A percentile compares a stretch with the other conserved stretches of the same genome.
These are phyloP conservation scores for Chiua virens DNA, from an alignment of 768 basidiomycete species.

Conservation along the genomic window DNA sequence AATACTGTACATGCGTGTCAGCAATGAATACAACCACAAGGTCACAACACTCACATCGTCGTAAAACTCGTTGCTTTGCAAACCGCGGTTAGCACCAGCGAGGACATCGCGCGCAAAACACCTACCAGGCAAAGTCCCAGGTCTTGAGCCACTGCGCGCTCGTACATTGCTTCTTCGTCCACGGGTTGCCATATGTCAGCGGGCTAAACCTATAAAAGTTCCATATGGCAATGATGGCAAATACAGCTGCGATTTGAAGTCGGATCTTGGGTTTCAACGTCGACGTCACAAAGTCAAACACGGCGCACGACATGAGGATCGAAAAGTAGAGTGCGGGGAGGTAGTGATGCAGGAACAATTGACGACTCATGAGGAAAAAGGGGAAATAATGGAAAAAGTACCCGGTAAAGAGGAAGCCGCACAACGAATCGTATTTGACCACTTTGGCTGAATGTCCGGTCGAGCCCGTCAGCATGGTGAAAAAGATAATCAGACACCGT, in stretches of 20 bases:
- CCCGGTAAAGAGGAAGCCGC: constrained; percentile 88
- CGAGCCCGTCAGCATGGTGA: constrained; percentile 1
- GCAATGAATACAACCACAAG: not conserved
- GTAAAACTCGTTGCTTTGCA: constrained; percentile 69
- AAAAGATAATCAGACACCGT: not conserved
- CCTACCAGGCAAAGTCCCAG: constrained; percentile 94
- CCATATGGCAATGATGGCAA: constrained; percentile 74
- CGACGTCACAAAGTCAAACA: constrained; percentile 87
- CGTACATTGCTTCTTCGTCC: constrained; percentile 82
- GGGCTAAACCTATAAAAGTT: constrained; percentile 80
- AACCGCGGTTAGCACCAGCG: not conserved
- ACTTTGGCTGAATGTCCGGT: constrained; percentile 79
- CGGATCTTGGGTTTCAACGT: constrained; percentile 72
- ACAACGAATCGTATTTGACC: constrained; percentile 87
- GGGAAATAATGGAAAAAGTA: constrained; percentile 95
- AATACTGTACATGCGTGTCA: constrained; percentile 46
- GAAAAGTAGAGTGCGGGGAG: constrained; percentile 95
- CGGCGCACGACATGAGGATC: constrained; percentile 70
- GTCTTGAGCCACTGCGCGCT: constrained; percentile 83
- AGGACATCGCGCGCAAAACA: not conserved
- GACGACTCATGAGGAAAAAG: constrained; percentile 96
- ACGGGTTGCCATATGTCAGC: constrained; percentile 77
- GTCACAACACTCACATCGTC: constrained; percentile 52
- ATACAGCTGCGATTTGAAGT: constrained; percentile 75
- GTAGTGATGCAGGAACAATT: constrained; percentile 98